Evolutionary conservation across 2,329 filamentous ascomycete species (phyloP).

Genomic region (Calonectria leucothoes): DNA sequence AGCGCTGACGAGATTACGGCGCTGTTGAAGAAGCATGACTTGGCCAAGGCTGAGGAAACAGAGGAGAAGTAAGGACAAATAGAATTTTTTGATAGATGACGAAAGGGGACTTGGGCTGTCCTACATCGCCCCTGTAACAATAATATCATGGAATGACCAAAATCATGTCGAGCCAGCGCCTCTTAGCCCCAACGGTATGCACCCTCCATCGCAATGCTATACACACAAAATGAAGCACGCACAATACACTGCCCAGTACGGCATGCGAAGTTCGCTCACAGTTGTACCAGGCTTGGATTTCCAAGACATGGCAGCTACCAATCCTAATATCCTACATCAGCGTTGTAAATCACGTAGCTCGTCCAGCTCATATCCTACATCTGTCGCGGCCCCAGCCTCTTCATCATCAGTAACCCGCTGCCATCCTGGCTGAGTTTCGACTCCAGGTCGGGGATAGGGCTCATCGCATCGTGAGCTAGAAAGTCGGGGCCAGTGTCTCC

Average conservation of each 20-base stretch:
- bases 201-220: conserved; percentile 23
- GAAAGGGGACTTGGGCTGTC: conserved; percentile 35
- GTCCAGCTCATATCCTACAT: conserved; percentile 54
- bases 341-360: conserved; percentile 37
- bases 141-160: conserved; percentile 46
- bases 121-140: conserved; percentile 43
- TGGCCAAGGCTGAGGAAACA: conserved; percentile 85
- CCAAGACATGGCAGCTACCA: conserved; percentile 29
- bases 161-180: conserved; percentile 21
- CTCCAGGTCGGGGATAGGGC: conserved; percentile 64
- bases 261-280: conserved; percentile 12
- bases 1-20: conserved; percentile 95
- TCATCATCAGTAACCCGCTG: conserved; percentile 66
- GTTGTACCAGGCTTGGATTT: not conserved
- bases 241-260: not conserved
- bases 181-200: conserved; percentile 25
- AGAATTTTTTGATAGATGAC: conserved; percentile 43
- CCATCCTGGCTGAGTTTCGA: conserved; percentile 49
- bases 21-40: conserved; percentile 92
- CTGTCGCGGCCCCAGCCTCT: conserved; percentile 51
- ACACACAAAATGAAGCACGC: not conserved
- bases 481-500: conserved; percentile 71
- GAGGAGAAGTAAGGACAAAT: conserved; percentile 68
- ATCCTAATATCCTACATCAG: conserved; percentile 41
- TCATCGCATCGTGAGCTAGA: conserved; percentile 65